Base-by-base conservation (phyloP, 1,284 basidiomycete species). In the Xanthoconium separans region DNA sequence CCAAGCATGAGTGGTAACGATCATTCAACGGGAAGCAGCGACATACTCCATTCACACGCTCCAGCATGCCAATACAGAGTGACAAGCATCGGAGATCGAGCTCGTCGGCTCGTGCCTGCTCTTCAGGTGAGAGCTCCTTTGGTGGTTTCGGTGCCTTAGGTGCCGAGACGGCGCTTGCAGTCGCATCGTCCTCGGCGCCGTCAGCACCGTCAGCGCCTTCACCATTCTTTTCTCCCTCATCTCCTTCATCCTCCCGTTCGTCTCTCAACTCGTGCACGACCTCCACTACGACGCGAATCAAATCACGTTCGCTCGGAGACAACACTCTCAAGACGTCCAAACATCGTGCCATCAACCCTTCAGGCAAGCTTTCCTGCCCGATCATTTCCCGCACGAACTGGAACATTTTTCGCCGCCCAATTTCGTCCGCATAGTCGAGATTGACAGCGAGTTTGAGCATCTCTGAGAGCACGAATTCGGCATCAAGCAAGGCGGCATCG, bases 271-370 rank as follows among this genome's bases (percentile, higher is more conserved):
- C 91, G 50, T 95, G 89, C 4, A 98, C 87, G 22, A 97, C 87
- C 65, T 99, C 96, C 22, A 98, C 95, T 3, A 98, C 87, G 30
- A 99, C 85, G 2, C 93, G 87, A 68, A 98, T 94, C 47, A 98
- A 81, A 68, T 98, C 96, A 12, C 88, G 79, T 73, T 99, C 95
- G 31, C 83, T 89, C 4, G 90, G 83, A 31, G 90, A 86, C 34
- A 98, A 87, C 64, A 86, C 88, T 59, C 88, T 83, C 44, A 99
- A 75, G 11, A 98, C 86, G 65, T 99, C 96, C 44, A 98, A 76
- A 68, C 91, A 94, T 10, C 79, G 80, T 8, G 91, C 83, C 44
- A 98, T 86, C 34, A 98, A 79, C 3, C 79, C 74, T 37, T 89
- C 84, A 0, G 95, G 95, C 0, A 98, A 79, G 13, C 81, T 75